Evolutionary conservation across 148 eudicot species (phyloP), one percentile per base, ranked within the genome.

Genomic region (Fagopyrum tataricum): DNA sequence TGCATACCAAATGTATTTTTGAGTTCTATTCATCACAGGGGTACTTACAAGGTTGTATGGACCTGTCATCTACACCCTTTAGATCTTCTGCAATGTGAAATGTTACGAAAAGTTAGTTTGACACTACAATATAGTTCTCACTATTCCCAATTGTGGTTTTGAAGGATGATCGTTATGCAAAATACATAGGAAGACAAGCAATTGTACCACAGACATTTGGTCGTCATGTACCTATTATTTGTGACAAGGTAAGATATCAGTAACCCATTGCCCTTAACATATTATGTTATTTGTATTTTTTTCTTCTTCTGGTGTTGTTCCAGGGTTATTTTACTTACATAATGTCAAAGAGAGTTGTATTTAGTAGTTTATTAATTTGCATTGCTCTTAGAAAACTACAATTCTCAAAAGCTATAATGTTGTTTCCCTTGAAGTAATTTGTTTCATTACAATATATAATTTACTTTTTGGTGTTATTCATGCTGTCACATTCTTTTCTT

Each of bases 141-240:
- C 37, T 56, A 5, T 64, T 64, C 44, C 26, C 9, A 37, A 72
- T 43, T 70, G 14, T 46, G 13, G 17, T 43, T 48, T 58, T 83
- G 82, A 80, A 94, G 98, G 98, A 94, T 77, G 91, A 86, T 47
- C 92, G 98, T 15, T 94, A 94, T 87, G 81, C 93, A 62, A 89
- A 89, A 83, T 94, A 89, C 76, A 70, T 91, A 11, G 98, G 98
- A 59, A 82, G 77, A 83, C 85, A 78, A 80, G 98, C 97, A 75
- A 94, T 94, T 73, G 98, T 94, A 47, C 98, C 98, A 24, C 61
- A 85, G 97, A 88, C 97, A 75, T 86, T 75, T 83, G 98, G 98
- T 40, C 90, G 98, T 41, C 98, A 94, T 73, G 76, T 94, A 31
- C 98, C 98, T 24, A 94, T 94, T 47, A 91, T 94, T 58, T 75